Conservation (phyloP, 352 stramenopile species). For the Phytophthora sp. region DNA sequence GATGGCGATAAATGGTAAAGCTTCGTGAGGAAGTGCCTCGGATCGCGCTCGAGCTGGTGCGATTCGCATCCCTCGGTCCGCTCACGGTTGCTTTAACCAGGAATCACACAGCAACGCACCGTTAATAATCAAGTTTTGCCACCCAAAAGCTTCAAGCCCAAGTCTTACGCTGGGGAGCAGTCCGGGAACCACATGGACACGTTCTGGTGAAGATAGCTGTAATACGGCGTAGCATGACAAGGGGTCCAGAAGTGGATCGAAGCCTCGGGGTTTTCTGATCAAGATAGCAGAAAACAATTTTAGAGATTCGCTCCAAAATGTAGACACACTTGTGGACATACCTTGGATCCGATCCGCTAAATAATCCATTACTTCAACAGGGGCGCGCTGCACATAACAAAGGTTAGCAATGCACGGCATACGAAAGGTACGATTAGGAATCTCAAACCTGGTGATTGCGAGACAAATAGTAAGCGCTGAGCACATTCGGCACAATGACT, state of each 20-base stretch:
- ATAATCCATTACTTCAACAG: constrained; percentile 84
- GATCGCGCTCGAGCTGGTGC: constrained; percentile 65
- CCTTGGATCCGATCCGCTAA: constrained; percentile 61
- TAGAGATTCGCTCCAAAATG: neutral
- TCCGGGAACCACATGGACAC: constrained; percentile 88
- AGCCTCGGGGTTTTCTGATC: constrained; percentile 39
- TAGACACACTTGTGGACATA: constrained; percentile 13
- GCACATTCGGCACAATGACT: constrained; percentile 69
- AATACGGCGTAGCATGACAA: constrained; percentile 88
- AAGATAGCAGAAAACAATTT: neutral
- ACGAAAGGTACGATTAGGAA: too few relatives aligned
- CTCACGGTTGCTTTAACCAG: constrained; percentile 57
- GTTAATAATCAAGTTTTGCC: constrained; percentile 3
- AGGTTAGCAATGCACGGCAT: constrained; percentile 28
- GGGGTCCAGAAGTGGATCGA: constrained; percentile 88
- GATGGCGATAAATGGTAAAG: constrained; percentile 54
- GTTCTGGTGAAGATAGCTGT: constrained; percentile 87
- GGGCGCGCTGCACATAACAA: constrained; percentile 52
- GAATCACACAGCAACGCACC: neutral
- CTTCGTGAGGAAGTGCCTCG: constrained; percentile 53
- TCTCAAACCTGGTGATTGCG: constrained; percentile 68
- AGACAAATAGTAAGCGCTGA: constrained; percentile 73
- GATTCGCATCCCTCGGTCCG: constrained; percentile 66
- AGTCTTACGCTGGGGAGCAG: constrained; percentile 73
- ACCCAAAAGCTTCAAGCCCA: neutral